Percentiles rank a stretch among this genome's conserved stretches.
Conservation (phyloP, 2,329 filamentous ascomycete genomes). For the Epicoccum sorghinum region DNA sequence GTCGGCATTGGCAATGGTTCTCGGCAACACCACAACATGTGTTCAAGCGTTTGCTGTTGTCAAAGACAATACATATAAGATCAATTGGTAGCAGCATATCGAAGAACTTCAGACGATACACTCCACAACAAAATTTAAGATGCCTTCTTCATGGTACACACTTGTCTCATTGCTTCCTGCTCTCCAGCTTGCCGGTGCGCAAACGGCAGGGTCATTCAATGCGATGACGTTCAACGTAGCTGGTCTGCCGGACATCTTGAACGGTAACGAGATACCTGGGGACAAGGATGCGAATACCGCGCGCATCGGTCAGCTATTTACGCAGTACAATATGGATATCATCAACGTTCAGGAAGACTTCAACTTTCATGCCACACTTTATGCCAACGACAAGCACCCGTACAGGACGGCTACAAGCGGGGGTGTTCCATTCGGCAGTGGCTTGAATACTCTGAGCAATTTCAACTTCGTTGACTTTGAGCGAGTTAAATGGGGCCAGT, state of each 20-base stretch:
- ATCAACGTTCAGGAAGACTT: constrained; percentile 74
- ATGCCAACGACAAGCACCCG: constrained; percentile 64
- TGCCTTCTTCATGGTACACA: constrained; percentile 17
- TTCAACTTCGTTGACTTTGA: constrained; percentile 62
- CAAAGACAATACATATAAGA: constrained; percentile 1
- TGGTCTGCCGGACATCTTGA: constrained; percentile 62
- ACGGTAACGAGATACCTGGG: constrained; percentile 66
- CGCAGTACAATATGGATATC: constrained; percentile 64
- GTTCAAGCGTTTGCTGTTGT: neutral
- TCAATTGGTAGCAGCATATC: neutral
- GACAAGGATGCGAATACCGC: constrained; percentile 65
- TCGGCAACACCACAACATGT: neutral
- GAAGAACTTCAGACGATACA: neutral
- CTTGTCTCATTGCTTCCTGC: constrained; percentile 15
- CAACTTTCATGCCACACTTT: constrained; percentile 68
- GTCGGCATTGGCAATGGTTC: neutral
- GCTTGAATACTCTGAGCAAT: constrained; percentile 68
- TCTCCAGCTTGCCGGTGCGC: constrained; percentile 18
- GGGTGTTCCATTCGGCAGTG: constrained; percentile 67
- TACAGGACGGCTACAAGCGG: constrained; percentile 69
- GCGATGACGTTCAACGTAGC: constrained; percentile 66
- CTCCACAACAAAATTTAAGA: constrained; percentile 1
- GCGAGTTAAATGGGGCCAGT: constrained; percentile 65
- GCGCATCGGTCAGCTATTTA: constrained; percentile 63
- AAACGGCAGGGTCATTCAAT: constrained; percentile 55